Evolutionary conservation across 441 rosid species (phyloP).

Genomic region (Erodium trifolium): DNA sequence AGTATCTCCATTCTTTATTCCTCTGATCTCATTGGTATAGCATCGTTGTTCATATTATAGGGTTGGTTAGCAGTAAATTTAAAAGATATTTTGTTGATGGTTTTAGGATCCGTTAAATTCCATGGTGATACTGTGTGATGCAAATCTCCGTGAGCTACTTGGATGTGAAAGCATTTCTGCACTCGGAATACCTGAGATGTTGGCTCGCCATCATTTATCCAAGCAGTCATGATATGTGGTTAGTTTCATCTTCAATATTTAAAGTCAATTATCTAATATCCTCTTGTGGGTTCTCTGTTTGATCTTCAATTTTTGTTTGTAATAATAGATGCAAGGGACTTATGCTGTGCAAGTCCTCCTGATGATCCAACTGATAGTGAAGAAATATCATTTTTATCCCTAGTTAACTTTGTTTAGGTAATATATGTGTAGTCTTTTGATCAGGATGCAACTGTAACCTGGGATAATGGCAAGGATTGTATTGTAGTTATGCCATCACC

Average conservation of each 20-base stretch:
- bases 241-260: neutral
- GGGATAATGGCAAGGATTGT: conserved; percentile 39
- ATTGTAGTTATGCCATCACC: conserved; percentile 45
- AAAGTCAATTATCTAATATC: no score
- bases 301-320: conserved; percentile 12
- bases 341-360: no score
- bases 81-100: conserved; percentile 2
- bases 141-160: conserved; percentile 67
- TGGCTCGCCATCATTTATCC: conserved; percentile 58
- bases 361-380: conserved; percentile 21
- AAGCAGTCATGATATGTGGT: conserved; percentile 31
- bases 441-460: conserved; percentile 32
- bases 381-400: conserved; percentile 26
- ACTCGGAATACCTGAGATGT: conserved; percentile 57
- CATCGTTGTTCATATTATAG: no score
- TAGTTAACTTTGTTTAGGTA: conserved; percentile 39
- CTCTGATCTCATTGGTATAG: no score
- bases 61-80: neutral
- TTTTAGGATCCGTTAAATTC: conserved; percentile 62
- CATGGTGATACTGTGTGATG: conserved; percentile 73
- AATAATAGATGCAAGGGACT: conserved; percentile 35
- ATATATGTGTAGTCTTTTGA: conserved; percentile 25
- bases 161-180: conserved; percentile 89
- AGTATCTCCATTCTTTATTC: no score
- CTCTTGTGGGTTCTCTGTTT: no score